phyloP scores from a whole-genome alignment of 768 basidiomycete species.

The Boletus bicolor region DNA sequence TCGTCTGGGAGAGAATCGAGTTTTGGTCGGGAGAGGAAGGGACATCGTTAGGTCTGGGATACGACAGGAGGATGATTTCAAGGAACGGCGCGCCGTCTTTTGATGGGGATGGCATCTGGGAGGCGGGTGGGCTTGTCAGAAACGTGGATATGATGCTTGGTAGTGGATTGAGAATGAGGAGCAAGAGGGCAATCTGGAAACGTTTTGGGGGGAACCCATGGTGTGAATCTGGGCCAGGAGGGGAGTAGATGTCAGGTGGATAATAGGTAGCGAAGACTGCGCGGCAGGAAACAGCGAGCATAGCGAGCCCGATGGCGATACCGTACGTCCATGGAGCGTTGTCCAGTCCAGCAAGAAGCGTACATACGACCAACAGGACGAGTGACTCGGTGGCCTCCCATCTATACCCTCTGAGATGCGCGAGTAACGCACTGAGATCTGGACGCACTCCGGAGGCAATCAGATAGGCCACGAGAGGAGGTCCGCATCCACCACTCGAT shows the following conservation, averaged over 20 bases:
- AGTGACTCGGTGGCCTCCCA: constrained; percentile 18
- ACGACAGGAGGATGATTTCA: constrained; percentile 40
- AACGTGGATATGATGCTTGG: not conserved
- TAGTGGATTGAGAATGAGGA: constrained; percentile 15
- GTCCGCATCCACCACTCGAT: constrained; percentile 36
- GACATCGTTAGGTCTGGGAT: constrained; percentile 36
- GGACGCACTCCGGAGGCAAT: constrained; percentile 18
- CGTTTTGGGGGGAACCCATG: not conserved
- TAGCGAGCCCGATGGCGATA: constrained; percentile 25
- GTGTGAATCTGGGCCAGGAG: not conserved
- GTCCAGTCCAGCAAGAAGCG: constrained; percentile 29
- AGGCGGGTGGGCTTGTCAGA: not conserved
- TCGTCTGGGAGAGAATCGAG: constrained; percentile 35
- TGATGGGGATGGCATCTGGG: constrained; percentile 14
- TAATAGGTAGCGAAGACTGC: not conserved
- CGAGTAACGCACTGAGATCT: not conserved
- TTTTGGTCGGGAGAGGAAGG: constrained; percentile 15
- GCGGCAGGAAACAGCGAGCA: constrained; percentile 19
- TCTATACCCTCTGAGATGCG: constrained; percentile 7
- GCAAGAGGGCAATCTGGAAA: constrained; percentile 15
- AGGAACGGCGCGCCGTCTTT: constrained; percentile 30
- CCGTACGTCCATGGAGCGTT: constrained; percentile 40
- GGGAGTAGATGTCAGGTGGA: not conserved
- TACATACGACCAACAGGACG: constrained; percentile 6
- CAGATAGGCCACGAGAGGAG: constrained; percentile 27